Base-by-base conservation (phyloP, 768 basidiomycete species). In the Serpula lacrymans region DNA sequence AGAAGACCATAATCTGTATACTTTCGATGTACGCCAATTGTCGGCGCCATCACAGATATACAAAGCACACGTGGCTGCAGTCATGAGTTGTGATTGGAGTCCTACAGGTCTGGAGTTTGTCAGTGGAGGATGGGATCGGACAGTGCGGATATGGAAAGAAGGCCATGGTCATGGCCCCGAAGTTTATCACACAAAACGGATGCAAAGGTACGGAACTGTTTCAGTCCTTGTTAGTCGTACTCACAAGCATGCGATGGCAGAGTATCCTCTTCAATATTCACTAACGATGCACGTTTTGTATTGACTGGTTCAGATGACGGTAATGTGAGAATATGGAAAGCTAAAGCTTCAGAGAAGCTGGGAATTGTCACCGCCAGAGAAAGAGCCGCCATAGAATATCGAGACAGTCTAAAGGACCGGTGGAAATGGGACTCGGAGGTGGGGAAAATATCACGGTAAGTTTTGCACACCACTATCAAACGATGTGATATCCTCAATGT, bases 1-100 rank as follows among this genome's bases (percentile, higher is more conserved):
- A 0, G 96, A 98, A 70, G 95, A 98, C 56, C 94, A 98, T 68
- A 96, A 97, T 54, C 74, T 98, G 18, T 98, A 98, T 63, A 97
- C 96, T 0, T 99, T 96, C 61, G 96, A 99, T 56, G 85, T 98
- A 36, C 79, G 96, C 30, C 78, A 87, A 41, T 74, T 99, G 17
- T 66, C 76, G 10, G 71, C 77, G 2, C 91, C 96, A 4, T 88
- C 81, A 2, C 88, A 95, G 46, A 88, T 98, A 20, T 98, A 95
- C 75, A 98, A 98, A 64, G 93, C 82, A 0, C 96, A 99, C 59
- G 95, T 97, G 14, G 90, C 88, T 0, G 91, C 92, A 3, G 96
- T 96, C 29, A 97, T 93, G 85, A 82, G 82, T 36, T 95, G 93
- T 53, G 95, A 98, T 47, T 98, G 96, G 96, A 84, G 84, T 43